phyloP scores from a whole-genome alignment of 805 yeast genomes.

The Hemisphaericaspora nanyangensis region DNA sequence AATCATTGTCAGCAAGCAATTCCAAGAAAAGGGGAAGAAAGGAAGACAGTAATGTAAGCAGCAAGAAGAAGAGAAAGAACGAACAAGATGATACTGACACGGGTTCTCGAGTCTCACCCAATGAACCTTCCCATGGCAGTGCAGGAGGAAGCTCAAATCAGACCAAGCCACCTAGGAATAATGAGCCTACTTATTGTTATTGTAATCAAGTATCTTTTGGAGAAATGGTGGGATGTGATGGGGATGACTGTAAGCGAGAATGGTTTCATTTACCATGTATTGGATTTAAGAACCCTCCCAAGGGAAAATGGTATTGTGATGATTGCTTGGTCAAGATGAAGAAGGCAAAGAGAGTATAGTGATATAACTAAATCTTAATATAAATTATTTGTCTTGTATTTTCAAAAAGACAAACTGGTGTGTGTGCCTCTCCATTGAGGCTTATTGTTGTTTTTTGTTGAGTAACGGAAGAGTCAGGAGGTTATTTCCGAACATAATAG shows the following conservation, averaged over 20 bases:
- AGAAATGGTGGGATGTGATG: conserved; percentile 99
- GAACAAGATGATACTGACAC: conserved; percentile 11
- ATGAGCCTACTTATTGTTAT: conserved; percentile 88
- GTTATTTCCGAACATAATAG: too few relatives aligned
- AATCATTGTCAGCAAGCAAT: conserved; percentile 1
- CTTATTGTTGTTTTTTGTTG: too few relatives aligned
- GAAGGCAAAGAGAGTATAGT: conserved; percentile 6
- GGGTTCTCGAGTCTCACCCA: background rate
- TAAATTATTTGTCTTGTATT: too few relatives aligned
- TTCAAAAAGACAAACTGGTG: too few relatives aligned
- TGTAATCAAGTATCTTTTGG: conserved; percentile 97
- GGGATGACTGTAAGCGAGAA: conserved; percentile 84
- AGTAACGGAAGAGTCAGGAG: too few relatives aligned
- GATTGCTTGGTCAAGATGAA: conserved; percentile 11
- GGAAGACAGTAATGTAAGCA: conserved; percentile 6
- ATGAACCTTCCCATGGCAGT: background rate
- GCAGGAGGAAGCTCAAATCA: background rate
- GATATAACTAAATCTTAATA: too few relatives aligned
- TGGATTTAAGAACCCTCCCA: conserved; percentile 81
- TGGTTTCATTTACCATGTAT: conserved; percentile 97
- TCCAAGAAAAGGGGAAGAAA: conserved; percentile 14
- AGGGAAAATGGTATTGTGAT: conserved; percentile 49
- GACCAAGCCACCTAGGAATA: conserved; percentile 4
- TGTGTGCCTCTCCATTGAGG: too few relatives aligned
- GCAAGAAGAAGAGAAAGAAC: conserved; percentile 17